Conservation (phyloP, 1,284 basidiomycete species). For the Apiotrichum domesticum region DNA sequence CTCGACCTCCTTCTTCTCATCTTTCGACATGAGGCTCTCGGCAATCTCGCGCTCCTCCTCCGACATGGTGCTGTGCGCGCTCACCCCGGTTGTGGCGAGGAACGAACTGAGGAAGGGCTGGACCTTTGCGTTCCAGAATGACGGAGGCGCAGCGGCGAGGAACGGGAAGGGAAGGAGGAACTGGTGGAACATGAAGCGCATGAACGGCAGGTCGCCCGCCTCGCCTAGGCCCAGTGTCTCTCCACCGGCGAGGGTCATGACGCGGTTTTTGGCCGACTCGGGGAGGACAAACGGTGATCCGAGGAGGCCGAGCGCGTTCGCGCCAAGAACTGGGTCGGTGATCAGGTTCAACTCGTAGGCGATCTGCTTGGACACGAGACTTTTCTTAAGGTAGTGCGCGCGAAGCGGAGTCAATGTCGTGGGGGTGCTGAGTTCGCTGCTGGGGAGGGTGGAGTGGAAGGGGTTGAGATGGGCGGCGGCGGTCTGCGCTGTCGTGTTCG, state of each 20-base stretch:
- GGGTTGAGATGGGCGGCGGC: conserved; percentile 34
- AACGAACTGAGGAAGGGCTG: conserved; percentile 84
- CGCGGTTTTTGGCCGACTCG: conserved; percentile 50
- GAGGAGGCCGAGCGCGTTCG: conserved; percentile 74
- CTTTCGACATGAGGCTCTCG: conserved; percentile 43
- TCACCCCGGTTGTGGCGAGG: conserved; percentile 56
- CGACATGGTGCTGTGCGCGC: conserved; percentile 36
- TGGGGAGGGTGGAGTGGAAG: conserved; percentile 30
- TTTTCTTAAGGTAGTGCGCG: conserved; percentile 92
- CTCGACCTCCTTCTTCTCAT: conserved; percentile 55
- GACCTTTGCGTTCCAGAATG: conserved; percentile 86
- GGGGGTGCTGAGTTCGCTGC: conserved; percentile 22
- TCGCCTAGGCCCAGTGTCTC: conserved; percentile 10
- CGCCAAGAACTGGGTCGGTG: conserved; percentile 54
- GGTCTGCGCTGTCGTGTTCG: conserved; percentile 7
- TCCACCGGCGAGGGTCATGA: conserved; percentile 31
- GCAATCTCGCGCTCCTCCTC: conserved; percentile 27
- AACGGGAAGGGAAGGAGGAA: conserved; percentile 91
- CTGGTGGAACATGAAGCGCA: conserved; percentile 80
- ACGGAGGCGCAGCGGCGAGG: conserved; percentile 71
- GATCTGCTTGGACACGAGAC: conserved; percentile 82
- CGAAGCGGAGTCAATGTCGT: conserved; percentile 66
- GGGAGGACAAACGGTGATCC: conserved; percentile 76
- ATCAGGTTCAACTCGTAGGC: conserved; percentile 66
- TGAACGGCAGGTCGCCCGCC: conserved; percentile 66